phyloP scores from a whole-genome alignment of 2,329 filamentous ascomycete genomes.

The Colletotrichum nymphaeae region DNA sequence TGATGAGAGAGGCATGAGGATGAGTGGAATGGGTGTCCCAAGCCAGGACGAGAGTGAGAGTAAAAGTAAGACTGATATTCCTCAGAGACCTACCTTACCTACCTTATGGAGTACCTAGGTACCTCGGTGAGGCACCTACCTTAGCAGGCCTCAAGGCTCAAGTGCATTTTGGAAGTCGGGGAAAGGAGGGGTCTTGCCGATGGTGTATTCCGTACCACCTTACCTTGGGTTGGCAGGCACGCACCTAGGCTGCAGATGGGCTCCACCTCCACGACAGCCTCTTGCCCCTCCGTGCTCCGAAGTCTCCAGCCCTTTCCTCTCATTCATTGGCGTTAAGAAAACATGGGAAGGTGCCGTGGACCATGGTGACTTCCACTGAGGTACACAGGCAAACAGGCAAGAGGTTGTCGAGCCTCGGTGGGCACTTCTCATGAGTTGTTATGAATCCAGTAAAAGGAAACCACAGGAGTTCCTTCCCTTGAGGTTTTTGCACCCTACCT shows the following conservation, averaged over 20 bases:
- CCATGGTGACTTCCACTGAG: neutral
- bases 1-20: neutral
- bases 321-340: neutral
- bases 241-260: neutral
- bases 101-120: too few species aligned
- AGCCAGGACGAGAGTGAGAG: neutral
- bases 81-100: too few species aligned
- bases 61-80: too few species aligned
- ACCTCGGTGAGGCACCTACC: too few species aligned
- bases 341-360: neutral
- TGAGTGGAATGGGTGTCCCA: neutral
- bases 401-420: too few species aligned
- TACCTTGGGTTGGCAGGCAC: too few species aligned
- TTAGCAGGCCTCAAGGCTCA: neutral
- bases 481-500: neutral
- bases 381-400: neutral
- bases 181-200: constrained; percentile 17
- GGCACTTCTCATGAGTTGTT: too few species aligned
- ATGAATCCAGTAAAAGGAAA: neutral
- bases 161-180: constrained; percentile 2
- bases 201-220: too few species aligned
- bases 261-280: constrained; percentile 26
- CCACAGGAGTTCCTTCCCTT: neutral
- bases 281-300: neutral
- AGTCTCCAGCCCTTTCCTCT: neutral